Percentiles rank a stretch among this genome's conserved stretches.
Evolutionary conservation across 2,329 filamentous ascomycete genomes (phyloP).

Genomic region (Fusarium hainanense): DNA sequence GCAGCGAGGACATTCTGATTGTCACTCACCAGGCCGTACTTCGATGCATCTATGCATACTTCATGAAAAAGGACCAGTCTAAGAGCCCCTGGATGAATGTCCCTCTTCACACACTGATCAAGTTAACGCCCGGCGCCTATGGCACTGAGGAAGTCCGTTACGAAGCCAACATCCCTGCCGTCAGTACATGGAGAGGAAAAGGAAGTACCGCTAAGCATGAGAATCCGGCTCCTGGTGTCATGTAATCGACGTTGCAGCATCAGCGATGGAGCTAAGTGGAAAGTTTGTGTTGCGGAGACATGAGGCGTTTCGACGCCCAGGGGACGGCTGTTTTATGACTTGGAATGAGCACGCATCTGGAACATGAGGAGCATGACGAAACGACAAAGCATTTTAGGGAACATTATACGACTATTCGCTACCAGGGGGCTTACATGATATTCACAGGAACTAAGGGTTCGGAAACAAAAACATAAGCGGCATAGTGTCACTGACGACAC

Average conservation of each 20-base stretch:
- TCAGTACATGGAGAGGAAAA: constrained; percentile 96
- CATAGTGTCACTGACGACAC: constrained; percentile 16
- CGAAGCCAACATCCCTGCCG: constrained; percentile 91
- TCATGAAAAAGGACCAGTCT: constrained; percentile 95
- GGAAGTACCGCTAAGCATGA: constrained; percentile 92
- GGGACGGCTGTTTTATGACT: constrained; percentile 25
- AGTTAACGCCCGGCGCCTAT: constrained; percentile 93
- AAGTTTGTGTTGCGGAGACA: not conserved
- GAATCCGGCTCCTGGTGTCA: constrained; percentile 59
- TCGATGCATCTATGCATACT: constrained; percentile 98
- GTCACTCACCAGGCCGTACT: constrained; percentile 98
- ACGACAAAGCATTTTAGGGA: constrained; percentile 26
- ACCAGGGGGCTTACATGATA: constrained; percentile 15
- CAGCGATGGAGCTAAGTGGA: not conserved
- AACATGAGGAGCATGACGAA: constrained; percentile 17
- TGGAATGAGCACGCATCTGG: constrained; percentile 34
- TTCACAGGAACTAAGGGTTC: constrained; percentile 6
- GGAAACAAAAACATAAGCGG: constrained; percentile 17
- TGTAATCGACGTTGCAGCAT: constrained; percentile 38
- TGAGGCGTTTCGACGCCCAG: not conserved
- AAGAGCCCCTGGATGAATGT: constrained; percentile 99
- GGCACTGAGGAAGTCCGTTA: constrained; percentile 90
- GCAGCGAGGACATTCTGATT: constrained; percentile 96
- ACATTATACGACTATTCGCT: constrained; percentile 25
- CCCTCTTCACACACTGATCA: constrained; percentile 94